Evolutionary conservation across 116 monocot genomes (phyloP).

Genomic region (Cymodocea nodosa): DNA sequence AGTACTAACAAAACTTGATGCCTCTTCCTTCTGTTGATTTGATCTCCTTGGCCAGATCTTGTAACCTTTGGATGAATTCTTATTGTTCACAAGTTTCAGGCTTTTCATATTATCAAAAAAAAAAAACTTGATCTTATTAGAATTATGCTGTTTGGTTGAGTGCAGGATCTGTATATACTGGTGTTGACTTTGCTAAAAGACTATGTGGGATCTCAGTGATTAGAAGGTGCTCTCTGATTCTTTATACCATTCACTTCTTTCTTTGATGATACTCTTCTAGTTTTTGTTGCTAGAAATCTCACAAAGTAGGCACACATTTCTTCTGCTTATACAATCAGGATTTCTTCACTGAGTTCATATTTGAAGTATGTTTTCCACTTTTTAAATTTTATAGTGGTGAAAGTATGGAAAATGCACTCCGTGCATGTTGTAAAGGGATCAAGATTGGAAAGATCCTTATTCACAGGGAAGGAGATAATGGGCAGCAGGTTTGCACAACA

Average conservation of each 20-base stretch:
- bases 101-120: too few relatives aligned
- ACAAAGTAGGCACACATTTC: not conserved
- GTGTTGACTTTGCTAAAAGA: constrained; percentile 83
- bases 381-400: constrained; percentile 59
- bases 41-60: too few relatives aligned
- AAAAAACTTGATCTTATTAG: not conserved
- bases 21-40: too few relatives aligned
- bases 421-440: constrained; percentile 92
- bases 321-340: not conserved
- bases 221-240: constrained; percentile 50
- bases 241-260: not conserved
- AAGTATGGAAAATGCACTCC: constrained; percentile 92
- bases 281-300: not conserved
- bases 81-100: too few relatives aligned
- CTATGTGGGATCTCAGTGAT: constrained; percentile 93
- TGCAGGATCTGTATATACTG: constrained; percentile 90
- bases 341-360: not conserved
- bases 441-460: constrained; percentile 95
- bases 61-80: too few relatives aligned
- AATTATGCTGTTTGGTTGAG: not conserved
- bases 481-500: constrained; percentile 65
- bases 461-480: constrained; percentile 87
- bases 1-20: too few relatives aligned
- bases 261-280: not conserved
- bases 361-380: not conserved